Conservation (phyloP, 768 basidiomycete species). For the Suillus decipiens region DNA sequence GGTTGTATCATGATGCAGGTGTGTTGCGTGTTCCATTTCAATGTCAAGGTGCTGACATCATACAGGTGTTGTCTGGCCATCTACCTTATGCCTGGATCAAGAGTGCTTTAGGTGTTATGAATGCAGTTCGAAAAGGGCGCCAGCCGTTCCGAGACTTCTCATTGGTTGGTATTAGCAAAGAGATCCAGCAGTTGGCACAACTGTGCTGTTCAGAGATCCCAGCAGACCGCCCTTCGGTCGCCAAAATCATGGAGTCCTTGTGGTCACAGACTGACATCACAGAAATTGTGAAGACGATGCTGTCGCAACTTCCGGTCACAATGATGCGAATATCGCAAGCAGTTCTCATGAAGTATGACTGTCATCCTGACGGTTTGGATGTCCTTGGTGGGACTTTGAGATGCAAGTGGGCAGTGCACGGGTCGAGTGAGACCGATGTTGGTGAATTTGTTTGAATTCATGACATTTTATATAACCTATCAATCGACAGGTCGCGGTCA, state of each 20-base stretch:
- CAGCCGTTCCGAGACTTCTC: background rate
- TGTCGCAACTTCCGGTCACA: background rate
- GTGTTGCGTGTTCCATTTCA: background rate
- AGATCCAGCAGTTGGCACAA: background rate
- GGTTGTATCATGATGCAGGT: background rate
- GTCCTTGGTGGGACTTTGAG: background rate
- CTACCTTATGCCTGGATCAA: background rate
- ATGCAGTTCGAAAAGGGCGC: background rate
- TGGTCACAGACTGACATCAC: background rate
- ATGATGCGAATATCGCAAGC: background rate
- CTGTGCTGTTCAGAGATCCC: background rate
- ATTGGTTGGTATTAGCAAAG: background rate
- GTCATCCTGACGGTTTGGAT: background rate
- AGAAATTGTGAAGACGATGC: background rate
- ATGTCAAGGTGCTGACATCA: background rate
- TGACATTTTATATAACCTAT: background rate
- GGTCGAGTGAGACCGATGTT: background rate
- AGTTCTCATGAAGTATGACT: background rate
- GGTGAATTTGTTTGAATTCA: background rate
- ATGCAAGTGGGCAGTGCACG: background rate
- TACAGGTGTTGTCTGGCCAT: background rate
- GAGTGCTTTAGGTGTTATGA: fast-evolving
- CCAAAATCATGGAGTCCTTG: background rate
- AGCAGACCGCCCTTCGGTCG: background rate
- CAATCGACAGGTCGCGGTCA: background rate